These are phyloP conservation scores for Codiaeum variegatum DNA, from an alignment of 441 rosid species.

Conservation along the genomic window DNA sequence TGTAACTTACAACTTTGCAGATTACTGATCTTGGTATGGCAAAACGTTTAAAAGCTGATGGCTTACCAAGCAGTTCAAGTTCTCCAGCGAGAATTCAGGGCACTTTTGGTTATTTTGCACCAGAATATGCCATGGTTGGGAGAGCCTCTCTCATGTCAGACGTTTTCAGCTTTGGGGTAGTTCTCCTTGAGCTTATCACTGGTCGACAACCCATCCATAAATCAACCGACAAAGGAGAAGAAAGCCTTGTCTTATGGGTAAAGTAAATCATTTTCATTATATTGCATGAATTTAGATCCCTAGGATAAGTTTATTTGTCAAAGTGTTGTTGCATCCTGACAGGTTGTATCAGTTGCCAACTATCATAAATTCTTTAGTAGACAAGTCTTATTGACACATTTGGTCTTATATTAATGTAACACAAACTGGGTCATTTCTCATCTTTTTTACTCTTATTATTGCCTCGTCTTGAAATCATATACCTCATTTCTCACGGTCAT, in stretches of 20 bases:
- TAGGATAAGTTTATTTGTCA: background rate
- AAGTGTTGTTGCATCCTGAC: background rate
- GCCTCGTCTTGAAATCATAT: background rate
- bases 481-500: background rate
- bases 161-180: conserved; percentile 96
- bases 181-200: conserved; percentile 87
- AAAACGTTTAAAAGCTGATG: conserved; percentile 71
- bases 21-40: conserved; percentile 99
- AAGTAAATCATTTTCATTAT: conserved; percentile 28
- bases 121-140: conserved; percentile 89
- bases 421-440: background rate
- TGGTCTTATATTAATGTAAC: background rate
- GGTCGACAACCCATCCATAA: conserved; percentile 82
- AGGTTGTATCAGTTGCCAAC: background rate
- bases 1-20: conserved; percentile 36
- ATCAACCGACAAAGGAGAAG: conserved; percentile 65
- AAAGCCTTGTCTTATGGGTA: conserved; percentile 97
- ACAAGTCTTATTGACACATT: background rate
- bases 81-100: conserved; percentile 97
- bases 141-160: conserved; percentile 91
- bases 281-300: background rate
- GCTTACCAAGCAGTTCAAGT: conserved; percentile 67
- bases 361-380: background rate
- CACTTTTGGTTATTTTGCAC: conserved; percentile 96
- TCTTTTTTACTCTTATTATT: background rate